These are phyloP conservation scores for Ascochyta viciae-villosae DNA, from an alignment of 2,329 filamentous ascomycete species.

Conservation along the genomic window DNA sequence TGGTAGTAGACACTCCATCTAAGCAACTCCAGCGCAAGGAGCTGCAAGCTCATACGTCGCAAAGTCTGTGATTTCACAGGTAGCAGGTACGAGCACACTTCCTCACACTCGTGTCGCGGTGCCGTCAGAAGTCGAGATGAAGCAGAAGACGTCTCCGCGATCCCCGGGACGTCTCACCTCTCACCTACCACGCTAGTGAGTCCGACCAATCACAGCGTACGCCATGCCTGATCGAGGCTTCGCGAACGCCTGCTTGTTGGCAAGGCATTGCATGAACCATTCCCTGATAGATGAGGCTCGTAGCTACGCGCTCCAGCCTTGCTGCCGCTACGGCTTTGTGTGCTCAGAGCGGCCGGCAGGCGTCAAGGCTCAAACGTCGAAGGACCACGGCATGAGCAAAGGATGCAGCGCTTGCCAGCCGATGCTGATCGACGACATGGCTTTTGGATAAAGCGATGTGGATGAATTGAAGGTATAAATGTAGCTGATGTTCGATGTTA, in stretches of 20 bases:
- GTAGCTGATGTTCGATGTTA: background rate
- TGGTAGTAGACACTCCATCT: background rate
- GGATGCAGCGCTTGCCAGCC: constrained; percentile 7
- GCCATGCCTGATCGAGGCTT: background rate
- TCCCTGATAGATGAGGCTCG: constrained; percentile 11
- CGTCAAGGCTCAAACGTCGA: constrained; percentile 5
- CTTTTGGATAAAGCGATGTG: background rate
- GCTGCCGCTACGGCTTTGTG: background rate
- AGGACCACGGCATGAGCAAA: constrained; percentile 3
- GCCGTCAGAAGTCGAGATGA: constrained; percentile 17
- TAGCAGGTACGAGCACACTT: background rate
- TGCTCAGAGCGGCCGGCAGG: constrained; percentile 6
- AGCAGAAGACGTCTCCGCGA: constrained; percentile 13
- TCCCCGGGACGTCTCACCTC: constrained; percentile 1
- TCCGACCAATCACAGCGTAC: background rate
- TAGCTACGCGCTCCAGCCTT: background rate
- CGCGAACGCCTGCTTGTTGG: background rate
- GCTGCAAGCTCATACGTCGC: background rate
- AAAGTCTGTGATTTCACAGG: background rate
- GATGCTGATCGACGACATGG: constrained; percentile 8
- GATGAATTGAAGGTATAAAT: background rate
- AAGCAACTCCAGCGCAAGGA: background rate
- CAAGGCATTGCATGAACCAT: constrained; percentile 14
- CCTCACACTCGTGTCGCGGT: constrained; percentile 5
- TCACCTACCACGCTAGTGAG: background rate